Conservation (phyloP, 352 stramenopile genomes). For the Phytopythium chamaehyphon region DNA sequence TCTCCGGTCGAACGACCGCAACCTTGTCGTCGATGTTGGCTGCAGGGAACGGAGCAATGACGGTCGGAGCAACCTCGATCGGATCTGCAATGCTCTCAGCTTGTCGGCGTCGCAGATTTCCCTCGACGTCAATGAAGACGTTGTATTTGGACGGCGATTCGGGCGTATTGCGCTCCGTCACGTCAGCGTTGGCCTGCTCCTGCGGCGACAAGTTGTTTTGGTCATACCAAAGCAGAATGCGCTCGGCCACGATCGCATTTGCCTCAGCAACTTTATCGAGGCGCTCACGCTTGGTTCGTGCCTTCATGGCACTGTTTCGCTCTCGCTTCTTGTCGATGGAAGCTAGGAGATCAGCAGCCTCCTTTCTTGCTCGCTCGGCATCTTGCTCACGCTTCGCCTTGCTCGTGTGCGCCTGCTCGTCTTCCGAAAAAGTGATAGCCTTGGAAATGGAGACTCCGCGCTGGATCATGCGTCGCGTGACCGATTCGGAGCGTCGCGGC, state of each 20-base stretch:
- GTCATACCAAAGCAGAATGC: slow-evolving; percentile 28
- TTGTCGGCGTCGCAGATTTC: slow-evolving; percentile 38
- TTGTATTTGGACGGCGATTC: slow-evolving; percentile 31
- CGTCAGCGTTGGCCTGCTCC: slow-evolving; percentile 16
- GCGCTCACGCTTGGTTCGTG: slow-evolving; percentile 22
- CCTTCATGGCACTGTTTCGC: slow-evolving; percentile 34
- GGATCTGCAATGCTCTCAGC: not conserved
- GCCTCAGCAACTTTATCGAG: slow-evolving; percentile 25
- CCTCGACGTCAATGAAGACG: slow-evolving; percentile 41
- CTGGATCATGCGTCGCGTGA: slow-evolving; percentile 28
- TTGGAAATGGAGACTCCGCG: slow-evolving; percentile 33
- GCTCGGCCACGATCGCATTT: slow-evolving; percentile 24
- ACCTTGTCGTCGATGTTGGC: not conserved
- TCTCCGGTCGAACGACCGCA: not conserved
- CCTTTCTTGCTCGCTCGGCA: not conserved
- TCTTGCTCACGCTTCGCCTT: slow-evolving; percentile 4
- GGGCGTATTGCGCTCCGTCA: slow-evolving; percentile 34
- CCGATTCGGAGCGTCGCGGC: slow-evolving; percentile 26
- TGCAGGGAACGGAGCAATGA: not conserved
- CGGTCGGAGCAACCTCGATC: not conserved
- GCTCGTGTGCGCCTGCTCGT: slow-evolving; percentile 27
- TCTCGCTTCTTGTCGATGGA: slow-evolving; percentile 11
- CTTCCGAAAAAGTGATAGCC: slow-evolving; percentile 10
- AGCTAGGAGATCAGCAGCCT: slow-evolving; percentile 5
- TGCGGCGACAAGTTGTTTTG: slow-evolving; percentile 14